A percentile compares a stretch with the other conserved stretches of the same genome.
phyloP scores from a whole-genome alignment of 176 grass and related monocot genomes.

The Panicum miliaceum region DNA sequence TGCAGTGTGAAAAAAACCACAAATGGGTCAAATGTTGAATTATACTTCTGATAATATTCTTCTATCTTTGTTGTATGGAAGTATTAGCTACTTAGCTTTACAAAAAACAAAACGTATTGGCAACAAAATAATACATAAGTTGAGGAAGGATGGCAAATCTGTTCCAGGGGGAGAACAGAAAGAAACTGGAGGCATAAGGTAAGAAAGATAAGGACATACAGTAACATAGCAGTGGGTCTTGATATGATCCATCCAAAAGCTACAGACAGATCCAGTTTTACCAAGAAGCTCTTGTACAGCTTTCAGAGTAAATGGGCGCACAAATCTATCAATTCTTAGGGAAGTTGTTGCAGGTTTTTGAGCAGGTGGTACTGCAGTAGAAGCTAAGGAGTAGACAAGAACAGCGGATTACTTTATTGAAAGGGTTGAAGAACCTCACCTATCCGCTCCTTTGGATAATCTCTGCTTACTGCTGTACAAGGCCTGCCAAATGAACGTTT shows the following conservation, averaged over 20 bases:
- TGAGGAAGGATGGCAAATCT: constrained; percentile 6
- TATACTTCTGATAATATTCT: constrained; percentile 11
- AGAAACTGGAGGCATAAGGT: constrained; percentile 8
- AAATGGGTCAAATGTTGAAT: constrained; percentile 12
- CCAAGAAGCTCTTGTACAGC: constrained; percentile 94
- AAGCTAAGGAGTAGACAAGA: constrained; percentile 24
- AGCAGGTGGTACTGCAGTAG: constrained; percentile 67
- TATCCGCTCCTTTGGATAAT: constrained; percentile 77
- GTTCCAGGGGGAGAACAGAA: background rate
- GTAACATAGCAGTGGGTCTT: constrained; percentile 99
- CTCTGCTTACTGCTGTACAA: constrained; percentile 61
- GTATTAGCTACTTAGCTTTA: background rate
- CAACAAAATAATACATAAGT: background rate
- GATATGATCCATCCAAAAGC: constrained; percentile 99
- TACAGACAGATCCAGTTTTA: constrained; percentile 85
- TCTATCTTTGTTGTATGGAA: background rate
- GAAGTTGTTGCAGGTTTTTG: constrained; percentile 81
- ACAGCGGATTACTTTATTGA: background rate
- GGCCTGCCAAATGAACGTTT: constrained; percentile 66
- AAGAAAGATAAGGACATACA: constrained; percentile 55
- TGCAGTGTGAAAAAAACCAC: background rate
- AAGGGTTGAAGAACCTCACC: constrained; percentile 52
- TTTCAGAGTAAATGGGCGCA: constrained; percentile 95
- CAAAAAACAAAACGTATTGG: background rate
- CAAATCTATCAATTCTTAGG: constrained; percentile 87